Percentiles rank a stretch among this genome's conserved stretches.
These are phyloP conservation scores for Nicotiana undulata DNA, from an alignment of 257 asterid species.

Conservation along the genomic window DNA sequence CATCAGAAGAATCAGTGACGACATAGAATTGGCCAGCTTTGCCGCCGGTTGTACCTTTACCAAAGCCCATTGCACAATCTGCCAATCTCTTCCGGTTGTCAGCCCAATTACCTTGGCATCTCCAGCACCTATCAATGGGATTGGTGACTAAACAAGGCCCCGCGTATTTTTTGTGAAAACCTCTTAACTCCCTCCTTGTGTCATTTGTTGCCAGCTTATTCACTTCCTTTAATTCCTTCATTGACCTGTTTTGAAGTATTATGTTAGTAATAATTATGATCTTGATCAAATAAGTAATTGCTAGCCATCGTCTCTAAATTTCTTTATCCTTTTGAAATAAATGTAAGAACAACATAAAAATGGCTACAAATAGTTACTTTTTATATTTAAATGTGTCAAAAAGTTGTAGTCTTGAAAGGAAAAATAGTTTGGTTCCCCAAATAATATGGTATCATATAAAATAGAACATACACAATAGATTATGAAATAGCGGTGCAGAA, in stretches of 20 bases:
- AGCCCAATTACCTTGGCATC: constrained; percentile 70
- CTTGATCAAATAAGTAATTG: too few species aligned
- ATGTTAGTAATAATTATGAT: background rate
- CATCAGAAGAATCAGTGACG: constrained; percentile 58
- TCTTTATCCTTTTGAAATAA: too few species aligned
- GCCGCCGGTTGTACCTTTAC: constrained; percentile 61
- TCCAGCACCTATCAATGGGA: constrained; percentile 86
- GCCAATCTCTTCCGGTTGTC: constrained; percentile 53
- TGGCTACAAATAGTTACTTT: background rate
- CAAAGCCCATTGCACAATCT: constrained; percentile 70
- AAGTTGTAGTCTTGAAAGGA: background rate
- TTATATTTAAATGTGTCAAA: too few species aligned
- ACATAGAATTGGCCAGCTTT: constrained; percentile 47
- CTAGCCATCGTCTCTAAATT: too few species aligned
- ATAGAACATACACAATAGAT: background rate
- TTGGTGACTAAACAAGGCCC: constrained; percentile 60
- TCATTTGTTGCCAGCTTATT: constrained; percentile 17
- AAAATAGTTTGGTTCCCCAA: background rate
- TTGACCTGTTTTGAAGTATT: background rate
- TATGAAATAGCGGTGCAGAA: background rate
- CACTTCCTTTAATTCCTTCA: constrained; percentile 20
- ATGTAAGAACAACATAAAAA: background rate
- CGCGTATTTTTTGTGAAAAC: background rate
- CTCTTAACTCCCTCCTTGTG: constrained; percentile 45
- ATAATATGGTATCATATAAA: background rate